Evolutionary conservation across 2,329 filamentous ascomycete species (phyloP).

Genomic region (Alternaria solani): DNA sequence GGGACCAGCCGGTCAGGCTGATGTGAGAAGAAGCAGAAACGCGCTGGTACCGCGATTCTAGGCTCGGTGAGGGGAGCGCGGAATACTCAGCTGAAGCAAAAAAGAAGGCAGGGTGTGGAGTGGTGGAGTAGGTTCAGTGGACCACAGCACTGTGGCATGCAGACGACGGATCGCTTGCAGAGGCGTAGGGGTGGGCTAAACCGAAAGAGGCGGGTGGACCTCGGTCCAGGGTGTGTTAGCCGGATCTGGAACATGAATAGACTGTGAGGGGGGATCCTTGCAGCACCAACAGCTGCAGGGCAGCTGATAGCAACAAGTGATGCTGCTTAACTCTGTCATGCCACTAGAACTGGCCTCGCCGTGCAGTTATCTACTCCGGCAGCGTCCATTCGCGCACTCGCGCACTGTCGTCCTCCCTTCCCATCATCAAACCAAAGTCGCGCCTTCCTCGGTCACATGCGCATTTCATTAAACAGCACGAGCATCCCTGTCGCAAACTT

Average conservation of each 20-base stretch:
- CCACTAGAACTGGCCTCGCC: neutral
- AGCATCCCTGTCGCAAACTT: constrained; percentile 14
- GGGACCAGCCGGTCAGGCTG: neutral
- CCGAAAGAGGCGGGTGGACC: neutral
- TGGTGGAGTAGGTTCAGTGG: neutral
- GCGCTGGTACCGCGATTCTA: neutral
- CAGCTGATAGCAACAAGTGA: constrained; percentile 13
- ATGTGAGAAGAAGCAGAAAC: neutral
- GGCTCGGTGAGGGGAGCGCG: neutral
- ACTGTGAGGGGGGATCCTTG: constrained; percentile 15
- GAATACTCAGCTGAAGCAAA: constrained; percentile 1
- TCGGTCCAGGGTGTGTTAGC: constrained; percentile 2
- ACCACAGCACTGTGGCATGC: neutral
- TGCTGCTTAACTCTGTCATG: constrained; percentile 9
- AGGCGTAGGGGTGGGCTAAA: neutral
- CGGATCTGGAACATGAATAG: constrained; percentile 24
- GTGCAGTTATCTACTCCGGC: neutral
- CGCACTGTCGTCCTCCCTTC: neutral
- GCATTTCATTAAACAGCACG: constrained; percentile 16
- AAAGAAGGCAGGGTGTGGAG: constrained; percentile 3
- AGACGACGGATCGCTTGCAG: constrained; percentile 3
- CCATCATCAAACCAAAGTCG: neutral
- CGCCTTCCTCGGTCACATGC: constrained; percentile 15
- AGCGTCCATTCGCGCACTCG: neutral
- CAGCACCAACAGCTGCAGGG: constrained; percentile 14